Evolutionary conservation across 78 protist species (phyloP).

Genomic region (Thecamonas trahens): DNA sequence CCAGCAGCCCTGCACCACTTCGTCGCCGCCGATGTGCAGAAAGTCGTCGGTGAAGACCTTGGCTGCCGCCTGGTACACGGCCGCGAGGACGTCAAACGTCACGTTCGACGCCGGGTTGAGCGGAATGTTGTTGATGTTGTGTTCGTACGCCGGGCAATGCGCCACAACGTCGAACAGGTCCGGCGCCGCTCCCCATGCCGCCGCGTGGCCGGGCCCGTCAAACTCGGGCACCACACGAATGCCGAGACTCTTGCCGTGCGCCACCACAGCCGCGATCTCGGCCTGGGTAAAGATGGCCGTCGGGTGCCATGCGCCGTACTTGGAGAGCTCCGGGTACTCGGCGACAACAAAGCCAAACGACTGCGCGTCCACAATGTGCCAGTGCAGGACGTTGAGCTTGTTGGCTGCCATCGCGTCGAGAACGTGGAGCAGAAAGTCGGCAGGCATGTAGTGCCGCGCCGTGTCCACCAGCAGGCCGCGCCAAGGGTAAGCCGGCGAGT

Average conservation of each 20-base stretch:
- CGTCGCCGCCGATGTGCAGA: constrained; percentile 11
- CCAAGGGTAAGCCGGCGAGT: constrained; percentile 12
- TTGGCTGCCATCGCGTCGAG: constrained; percentile 4
- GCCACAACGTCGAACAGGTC: neutral
- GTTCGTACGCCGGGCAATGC: neutral
- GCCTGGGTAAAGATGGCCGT: neutral
- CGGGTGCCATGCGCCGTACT: constrained; percentile 12
- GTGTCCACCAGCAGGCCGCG: constrained; percentile 22
- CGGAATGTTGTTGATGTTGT: neutral
- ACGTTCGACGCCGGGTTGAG: constrained; percentile 2
- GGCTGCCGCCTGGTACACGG: neutral
- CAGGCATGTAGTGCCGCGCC: constrained; percentile 2
- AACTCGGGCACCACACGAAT: constrained; percentile 18
- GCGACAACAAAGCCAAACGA: neutral
- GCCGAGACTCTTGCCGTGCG: neutral
- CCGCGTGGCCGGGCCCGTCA: constrained; percentile 27
- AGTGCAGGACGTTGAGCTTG: constrained; percentile 25
- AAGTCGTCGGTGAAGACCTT: neutral
- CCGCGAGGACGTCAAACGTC: constrained; percentile 5
- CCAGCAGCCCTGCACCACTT: no score
- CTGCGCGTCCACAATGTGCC: constrained; percentile 11
- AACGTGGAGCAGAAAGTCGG: neutral
- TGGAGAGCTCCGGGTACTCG: neutral
- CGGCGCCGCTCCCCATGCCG: constrained; percentile 3
- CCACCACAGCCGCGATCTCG: neutral